Conservation (phyloP, 805 yeast species). For the Zygoascus bituminiphila region DNA sequence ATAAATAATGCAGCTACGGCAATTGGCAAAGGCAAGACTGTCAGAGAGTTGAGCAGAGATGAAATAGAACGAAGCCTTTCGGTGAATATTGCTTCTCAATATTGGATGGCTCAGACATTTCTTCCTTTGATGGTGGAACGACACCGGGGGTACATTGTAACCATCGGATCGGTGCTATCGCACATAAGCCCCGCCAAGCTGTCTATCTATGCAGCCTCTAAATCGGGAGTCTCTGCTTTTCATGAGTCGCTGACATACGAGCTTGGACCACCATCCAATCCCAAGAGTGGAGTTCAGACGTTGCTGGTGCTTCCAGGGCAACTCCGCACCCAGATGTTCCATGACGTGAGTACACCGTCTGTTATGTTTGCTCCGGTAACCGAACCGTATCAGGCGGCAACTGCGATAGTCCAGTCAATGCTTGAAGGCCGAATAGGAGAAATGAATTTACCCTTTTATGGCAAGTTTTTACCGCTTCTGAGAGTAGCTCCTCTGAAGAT, state of each 20-base stretch:
- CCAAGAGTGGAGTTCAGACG: constrained; percentile 39
- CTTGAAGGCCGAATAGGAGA: constrained; percentile 58
- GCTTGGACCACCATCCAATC: constrained; percentile 41
- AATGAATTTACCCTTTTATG: constrained; percentile 68
- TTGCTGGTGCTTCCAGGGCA: constrained; percentile 85
- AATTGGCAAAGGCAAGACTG: constrained; percentile 39
- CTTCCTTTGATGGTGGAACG: constrained; percentile 60
- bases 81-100: constrained; percentile 63
- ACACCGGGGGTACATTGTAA: constrained; percentile 67
- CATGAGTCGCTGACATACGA: constrained; percentile 77
- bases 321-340: constrained; percentile 65
- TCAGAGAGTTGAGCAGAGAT: constrained; percentile 44
- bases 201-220: constrained; percentile 79
- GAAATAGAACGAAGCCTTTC: constrained; percentile 57
- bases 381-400: constrained; percentile 60
- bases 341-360: constrained; percentile 66
- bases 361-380: constrained; percentile 73
- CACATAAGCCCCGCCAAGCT: constrained; percentile 75
- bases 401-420: constrained; percentile 45
- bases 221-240: constrained; percentile 74
- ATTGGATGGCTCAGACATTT: constrained; percentile 60
- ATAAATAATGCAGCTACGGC: constrained; percentile 83
- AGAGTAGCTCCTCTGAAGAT: constrained; percentile 68
- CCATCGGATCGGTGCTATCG: constrained; percentile 79
- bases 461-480: constrained; percentile 61